Evolutionary conservation across 306 rosid species (phyloP), one percentile per base, ranked within the genome.

Genomic region (Notholithocarpus densiflorus): DNA sequence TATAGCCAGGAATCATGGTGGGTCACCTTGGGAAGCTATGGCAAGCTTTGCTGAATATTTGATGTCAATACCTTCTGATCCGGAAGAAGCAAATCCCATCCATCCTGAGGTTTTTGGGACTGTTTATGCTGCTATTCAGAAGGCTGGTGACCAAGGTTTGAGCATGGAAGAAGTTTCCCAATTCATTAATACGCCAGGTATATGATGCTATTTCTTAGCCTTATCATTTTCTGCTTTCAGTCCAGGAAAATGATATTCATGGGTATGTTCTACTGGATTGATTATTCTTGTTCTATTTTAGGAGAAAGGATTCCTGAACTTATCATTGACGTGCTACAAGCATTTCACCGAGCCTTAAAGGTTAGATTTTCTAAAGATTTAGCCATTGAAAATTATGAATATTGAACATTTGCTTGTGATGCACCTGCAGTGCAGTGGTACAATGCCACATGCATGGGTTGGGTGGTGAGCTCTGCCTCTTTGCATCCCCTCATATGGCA

Each of bases 71-170:
- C 40, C 71, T 83, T 81, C 80, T 79, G 66, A 77, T 89, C 84
- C 56, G 78, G 90, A 88, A 81, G 83, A 86, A 62, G 74, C 45
- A 53, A 34, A 79, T 79, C 70, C 73, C 76, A 84, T 92, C 77
- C 43, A 75, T 68, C 88, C 94, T 26, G 93, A 89, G 82, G 86
- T 89, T 74, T 90, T 95, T 83, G 76, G 71, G 84, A 81, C 84
- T 56, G 86, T 90, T 83, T 90, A 80, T 87, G 78, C 85, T 85
- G 90, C 99, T 77, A 90, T 93, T 77, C 91, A 85, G 82, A 90
- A 83, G 84, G 94, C 91, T 54, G 97, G 99, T 73, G 99, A 95
- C 83, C 98, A 91, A 83, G 99, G 99, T 75, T 88, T 95, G 88
- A 82, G 92, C 87, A 85, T 91, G 37, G 86, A 80, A 78, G 98